A percentile compares a stretch with the other conserved stretches of the same genome.
Evolutionary conservation across 768 basidiomycete genomes (phyloP).

Genomic region (Strobilomyces confusus): DNA sequence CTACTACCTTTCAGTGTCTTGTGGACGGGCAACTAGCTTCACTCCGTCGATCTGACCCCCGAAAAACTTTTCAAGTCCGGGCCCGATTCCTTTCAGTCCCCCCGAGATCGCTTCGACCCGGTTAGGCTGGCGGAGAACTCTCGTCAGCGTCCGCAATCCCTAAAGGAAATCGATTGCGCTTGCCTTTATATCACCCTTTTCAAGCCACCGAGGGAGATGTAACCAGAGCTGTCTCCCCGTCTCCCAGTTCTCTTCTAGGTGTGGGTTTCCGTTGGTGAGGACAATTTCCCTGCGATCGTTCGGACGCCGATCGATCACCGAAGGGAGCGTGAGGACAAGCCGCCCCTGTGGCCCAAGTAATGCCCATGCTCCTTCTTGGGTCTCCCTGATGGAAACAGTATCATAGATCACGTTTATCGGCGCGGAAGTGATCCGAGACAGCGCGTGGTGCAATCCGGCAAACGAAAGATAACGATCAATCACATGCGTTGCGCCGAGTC

Average conservation of each 20-base stretch:
- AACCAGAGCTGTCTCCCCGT: constrained; percentile 31
- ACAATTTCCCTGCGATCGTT: constrained; percentile 28
- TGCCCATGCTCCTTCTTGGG: constrained; percentile 36
- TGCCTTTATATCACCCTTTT: constrained; percentile 32
- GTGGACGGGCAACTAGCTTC: constrained; percentile 42
- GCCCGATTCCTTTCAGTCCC: constrained; percentile 41
- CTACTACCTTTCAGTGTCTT: constrained; percentile 39
- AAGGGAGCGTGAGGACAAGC: constrained; percentile 33
- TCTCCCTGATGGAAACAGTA: constrained; percentile 35
- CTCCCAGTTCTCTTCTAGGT: constrained; percentile 32
- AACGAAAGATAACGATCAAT: constrained; percentile 30
- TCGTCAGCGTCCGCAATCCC: neutral
- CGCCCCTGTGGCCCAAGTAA: constrained; percentile 37
- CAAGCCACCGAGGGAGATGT: constrained; percentile 26
- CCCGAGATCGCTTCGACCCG: constrained; percentile 37
- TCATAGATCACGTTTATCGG: constrained; percentile 37
- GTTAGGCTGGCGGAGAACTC: constrained; percentile 36
- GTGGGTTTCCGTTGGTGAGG: constrained; percentile 32
- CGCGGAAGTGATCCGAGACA: constrained; percentile 35
- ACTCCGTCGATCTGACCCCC: constrained; percentile 40
- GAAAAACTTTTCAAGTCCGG: constrained; percentile 40
- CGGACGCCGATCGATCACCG: constrained; percentile 27
- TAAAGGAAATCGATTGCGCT: neutral
- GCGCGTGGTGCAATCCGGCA: constrained; percentile 30
- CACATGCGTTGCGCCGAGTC: constrained; percentile 33